Base-by-base conservation (phyloP, 2,329 filamentous ascomycete species). In the Alternaria sp. region DNA sequence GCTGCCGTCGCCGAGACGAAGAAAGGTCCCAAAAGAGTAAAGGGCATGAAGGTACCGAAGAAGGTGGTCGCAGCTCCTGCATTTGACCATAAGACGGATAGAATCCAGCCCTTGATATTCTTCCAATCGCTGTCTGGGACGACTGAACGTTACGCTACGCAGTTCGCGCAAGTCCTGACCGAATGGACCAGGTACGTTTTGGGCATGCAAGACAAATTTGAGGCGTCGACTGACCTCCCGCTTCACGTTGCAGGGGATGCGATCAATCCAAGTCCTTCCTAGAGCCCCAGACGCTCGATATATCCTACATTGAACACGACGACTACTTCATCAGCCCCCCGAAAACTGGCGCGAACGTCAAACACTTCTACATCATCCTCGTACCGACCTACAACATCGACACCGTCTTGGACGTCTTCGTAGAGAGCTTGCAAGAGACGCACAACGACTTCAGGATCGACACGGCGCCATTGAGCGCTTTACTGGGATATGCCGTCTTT, bases 371-470 rank as follows among this genome's bases (percentile, higher is more conserved):
- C 80, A 84, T 96, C 43, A 85, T 98, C 58, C 82, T 98, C 40
- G 81, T 97, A 5, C 96, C 95, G 0, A 94, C 92, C 67, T 98
- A 97, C 83, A 96, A 98, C 75, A 97, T 97, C 74, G 95, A 97
- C 74, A 95, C 92, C 8, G 91, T 96, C 69, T 88, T 97, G 69
- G 91, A 94, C 74, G 95, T 89, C 15, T 94, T 98, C 77, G 84
- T 98, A 23, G 89, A 93, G 67, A 93, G 97, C 77, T 83, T 99
- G 6, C 86, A 91, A 76, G 95, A 99, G 78, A 98, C 94, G 0
- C 95, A 98, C 77, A 89, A 98, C 81, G 96, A 99, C 79, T 98
- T 98, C 84, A 89, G 95, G 61, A 96, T 99, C 69, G 94, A 98
- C 73, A 97, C 93, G 0, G 90, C 92, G 0, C 91, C 96, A 1